Base-by-base conservation (phyloP, 2,329 filamentous ascomycete species). In the Aquanectria penicillioides region DNA sequence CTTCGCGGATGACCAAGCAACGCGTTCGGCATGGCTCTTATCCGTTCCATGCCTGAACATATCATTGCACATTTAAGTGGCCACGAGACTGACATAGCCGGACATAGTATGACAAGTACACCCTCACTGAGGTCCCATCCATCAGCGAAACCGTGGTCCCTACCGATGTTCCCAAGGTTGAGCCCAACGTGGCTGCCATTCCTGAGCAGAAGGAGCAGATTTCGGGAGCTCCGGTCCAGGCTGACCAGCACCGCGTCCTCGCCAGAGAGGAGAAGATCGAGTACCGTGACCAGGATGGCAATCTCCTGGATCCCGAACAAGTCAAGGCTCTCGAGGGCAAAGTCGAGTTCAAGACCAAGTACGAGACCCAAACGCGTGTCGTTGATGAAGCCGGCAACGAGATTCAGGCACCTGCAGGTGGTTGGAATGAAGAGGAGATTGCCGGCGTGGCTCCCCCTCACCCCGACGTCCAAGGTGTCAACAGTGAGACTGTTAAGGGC, bases 261-360 rank as follows among this genome's bases (percentile, higher is more conserved):
- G 77, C 77, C 36, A 80, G 87, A 52, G 91, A 97, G 77, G 91
- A 97, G 78, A 90, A 89, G 67, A 81, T 98, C 41, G 95, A 98
- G 78, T 99, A 97, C 79, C 91, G 95, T 51, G 95, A 98, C 75
- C 92, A 97, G 76, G 84, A 97, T 68, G 95, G 95, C 65, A 97
- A 97, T 72, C 75, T 98, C 26, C 85, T 99, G 26, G 82, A 94
- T 71, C 87, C 90, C 52, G 91, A 93, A 71, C 87, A 97, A 74
- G 93, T 99, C 58, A 87, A 90, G 70, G 86, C 86, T 17, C 86
- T 99, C 26, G 86, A 94, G 75, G 95, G 94, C 70, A 96, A 97
- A 77, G 94, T 98, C 59, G 92, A 93, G 70, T 97, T 99, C 80
- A 89, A 96, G 80, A 98, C 95, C 11, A 90, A 90, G 66, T 97